Evolutionary conservation across 179 eudicot genomes (phyloP).

Genomic region (Sideroxylon spinosum): DNA sequence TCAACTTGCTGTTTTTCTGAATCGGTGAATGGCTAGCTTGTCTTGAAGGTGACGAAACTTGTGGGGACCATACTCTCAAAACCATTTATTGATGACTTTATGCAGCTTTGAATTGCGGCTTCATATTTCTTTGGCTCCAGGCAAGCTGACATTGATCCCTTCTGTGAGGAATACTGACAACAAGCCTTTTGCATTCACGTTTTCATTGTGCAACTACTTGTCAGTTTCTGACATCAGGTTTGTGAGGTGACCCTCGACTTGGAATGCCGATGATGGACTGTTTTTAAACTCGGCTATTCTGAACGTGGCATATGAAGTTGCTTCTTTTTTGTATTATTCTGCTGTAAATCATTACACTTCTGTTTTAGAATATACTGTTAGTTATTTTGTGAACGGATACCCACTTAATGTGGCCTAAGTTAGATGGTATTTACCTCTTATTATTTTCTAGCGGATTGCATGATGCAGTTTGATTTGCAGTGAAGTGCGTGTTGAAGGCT

Average conservation of each 20-base stretch:
- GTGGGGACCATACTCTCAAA: not conserved
- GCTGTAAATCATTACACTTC: not conserved
- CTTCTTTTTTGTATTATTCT: not conserved
- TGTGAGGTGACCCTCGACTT: not conserved
- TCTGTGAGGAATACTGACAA: slow-evolving; percentile 62
- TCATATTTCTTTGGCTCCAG: slow-evolving; percentile 47
- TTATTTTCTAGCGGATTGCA: not conserved
- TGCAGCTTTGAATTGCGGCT: slow-evolving; percentile 71
- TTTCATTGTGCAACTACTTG: slow-evolving; percentile 55
- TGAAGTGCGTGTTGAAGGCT: slow-evolving; percentile 67
- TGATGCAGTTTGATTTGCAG: slow-evolving; percentile 28
- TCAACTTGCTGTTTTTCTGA: not conserved
- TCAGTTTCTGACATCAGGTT: slow-evolving; percentile 70
- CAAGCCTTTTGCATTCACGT: slow-evolving; percentile 57
- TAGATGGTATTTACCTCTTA: not conserved
- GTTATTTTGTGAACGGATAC: not conserved
- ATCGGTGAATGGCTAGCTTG: not conserved
- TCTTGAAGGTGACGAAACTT: not conserved
- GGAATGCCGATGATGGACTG: not conserved
- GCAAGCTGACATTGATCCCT: slow-evolving; percentile 61
- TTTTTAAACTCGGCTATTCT: not conserved
- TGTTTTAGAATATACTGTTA: not conserved
- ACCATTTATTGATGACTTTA: slow-evolving; percentile 8
- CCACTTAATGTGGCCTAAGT: not conserved
- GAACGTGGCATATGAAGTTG: not conserved